Base-by-base conservation (phyloP, 176 grass and related monocot species). In the Echinochloa phyllopogon region DNA sequence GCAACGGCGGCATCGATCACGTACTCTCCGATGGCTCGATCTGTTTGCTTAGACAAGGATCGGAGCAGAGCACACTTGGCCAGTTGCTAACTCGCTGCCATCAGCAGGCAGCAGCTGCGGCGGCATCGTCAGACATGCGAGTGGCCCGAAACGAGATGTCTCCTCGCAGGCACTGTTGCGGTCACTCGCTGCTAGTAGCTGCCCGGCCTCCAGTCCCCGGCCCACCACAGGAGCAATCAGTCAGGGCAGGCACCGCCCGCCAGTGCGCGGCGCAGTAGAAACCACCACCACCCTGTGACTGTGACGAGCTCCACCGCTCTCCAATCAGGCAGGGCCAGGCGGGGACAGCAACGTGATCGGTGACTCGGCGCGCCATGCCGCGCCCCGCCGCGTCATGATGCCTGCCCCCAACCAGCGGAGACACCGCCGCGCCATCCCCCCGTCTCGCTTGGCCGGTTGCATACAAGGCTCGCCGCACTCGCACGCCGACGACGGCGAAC, bases 281-380 rank as follows among this genome's bases (percentile, higher is more conserved):
- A 42, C 39, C 39, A n/a, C n/a, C n/a, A n/a, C n/a, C n/a, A n/a
- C n/a, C n/a, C n/a, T n/a, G n/a, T n/a, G n/a, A n/a, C 10, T 8
- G 16, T 20, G 57, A 5, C 41, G 41, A 21, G 40, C 8, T 58
- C 25, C 21, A 14, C n/a, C n/a, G n/a, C 57, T 9, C 75, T 27
- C 21, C 63, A 18, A 69, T 56, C 78, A 74, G 6, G n/a, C n/a
- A 43, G 21, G 3, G 9, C 18, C 43, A 23, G 43, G 24, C 10
- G 15, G 53, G 23, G 60, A 76, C 73, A 77, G 62, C 72, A 55
- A 57, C 40, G 72, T 56, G 61, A 53, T 66, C n/a, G 37, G 72
- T 76, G 83, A 69, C 62, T 36, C 8, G 70, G 71, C 57, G 40
- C 8, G 67, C 2, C 25, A 20, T 10, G 56, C 13, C 39, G 15